These are phyloP conservation scores for Aspergillus hortae DNA, from an alignment of 2,329 filamentous ascomycete species.

Conservation along the genomic window DNA sequence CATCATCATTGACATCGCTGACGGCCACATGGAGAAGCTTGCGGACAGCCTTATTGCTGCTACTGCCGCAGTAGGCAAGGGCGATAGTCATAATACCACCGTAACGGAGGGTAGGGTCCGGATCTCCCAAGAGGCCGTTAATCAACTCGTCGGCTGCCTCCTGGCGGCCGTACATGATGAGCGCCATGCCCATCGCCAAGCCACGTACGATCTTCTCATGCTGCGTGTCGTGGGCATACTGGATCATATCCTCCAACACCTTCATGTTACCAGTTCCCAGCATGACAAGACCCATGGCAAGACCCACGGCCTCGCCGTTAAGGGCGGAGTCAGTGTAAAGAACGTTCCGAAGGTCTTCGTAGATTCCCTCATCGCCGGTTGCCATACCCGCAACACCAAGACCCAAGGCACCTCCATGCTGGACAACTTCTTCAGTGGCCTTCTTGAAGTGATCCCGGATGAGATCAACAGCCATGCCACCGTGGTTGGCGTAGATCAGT, in stretches of 20 bases:
- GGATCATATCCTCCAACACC: slow-evolving; percentile 93
- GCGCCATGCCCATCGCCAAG: slow-evolving; percentile 90
- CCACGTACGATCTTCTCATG: slow-evolving; percentile 99
- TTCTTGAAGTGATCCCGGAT: slow-evolving; percentile 49
- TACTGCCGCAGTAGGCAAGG: slow-evolving; percentile 92
- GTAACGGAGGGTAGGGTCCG: slow-evolving; percentile 89
- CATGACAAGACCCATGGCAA: slow-evolving; percentile 98
- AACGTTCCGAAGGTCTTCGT: slow-evolving; percentile 83
- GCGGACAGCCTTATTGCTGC: slow-evolving; percentile 97
- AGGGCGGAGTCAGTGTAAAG: slow-evolving; percentile 92
- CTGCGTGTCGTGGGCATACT: slow-evolving; percentile 94
- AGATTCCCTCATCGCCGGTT: slow-evolving; percentile 84
- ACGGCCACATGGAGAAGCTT: slow-evolving; percentile 94
- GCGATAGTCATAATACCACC: slow-evolving; percentile 99
- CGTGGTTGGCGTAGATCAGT: slow-evolving; percentile 95
- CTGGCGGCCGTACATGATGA: slow-evolving; percentile 97
- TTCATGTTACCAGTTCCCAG: slow-evolving; percentile 93
- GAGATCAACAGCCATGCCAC: slow-evolving; percentile 68
- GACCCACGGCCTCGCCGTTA: slow-evolving; percentile 92
- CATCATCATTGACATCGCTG: slow-evolving; percentile 96
- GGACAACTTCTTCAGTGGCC: slow-evolving; percentile 71
- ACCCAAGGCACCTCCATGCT: slow-evolving; percentile 92
- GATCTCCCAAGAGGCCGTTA: slow-evolving; percentile 86
- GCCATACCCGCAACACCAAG: slow-evolving; percentile 97
- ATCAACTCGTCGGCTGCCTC: slow-evolving; percentile 94